A percentile compares a stretch with the other conserved stretches of the same genome.
These are phyloP conservation scores for Cinnamomum chago DNA, from an alignment of 164 flowering plant species.

Conservation along the genomic window DNA sequence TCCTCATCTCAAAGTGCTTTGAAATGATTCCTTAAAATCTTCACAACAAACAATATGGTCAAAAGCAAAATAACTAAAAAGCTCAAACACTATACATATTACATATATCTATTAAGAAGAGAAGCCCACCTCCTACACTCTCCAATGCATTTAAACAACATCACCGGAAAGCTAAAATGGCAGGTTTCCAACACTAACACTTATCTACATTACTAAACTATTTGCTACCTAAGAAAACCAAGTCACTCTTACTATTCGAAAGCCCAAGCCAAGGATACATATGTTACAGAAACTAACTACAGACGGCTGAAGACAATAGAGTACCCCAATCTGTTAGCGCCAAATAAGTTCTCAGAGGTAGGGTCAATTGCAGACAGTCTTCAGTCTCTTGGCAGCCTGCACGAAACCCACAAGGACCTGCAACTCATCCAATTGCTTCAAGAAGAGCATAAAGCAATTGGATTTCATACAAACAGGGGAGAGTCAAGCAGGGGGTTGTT, in stretches of 20 bases:
- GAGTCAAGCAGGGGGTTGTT: neutral
- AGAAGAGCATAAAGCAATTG: conserved; percentile 15
- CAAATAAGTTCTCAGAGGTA: neutral
- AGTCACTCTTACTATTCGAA: too few species aligned
- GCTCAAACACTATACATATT: neutral
- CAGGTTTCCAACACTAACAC: neutral
- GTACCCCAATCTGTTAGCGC: conserved; percentile 10
- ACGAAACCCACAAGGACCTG: conserved; percentile 90
- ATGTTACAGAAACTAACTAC: conserved; percentile 31
- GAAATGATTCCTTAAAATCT: neutral
- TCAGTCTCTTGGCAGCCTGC: conserved; percentile 81
- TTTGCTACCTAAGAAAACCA: too few species aligned
- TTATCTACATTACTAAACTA: too few species aligned
- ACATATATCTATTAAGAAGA: neutral
- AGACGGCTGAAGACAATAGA: neutral
- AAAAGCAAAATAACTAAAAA: neutral
- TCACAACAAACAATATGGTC: neutral
- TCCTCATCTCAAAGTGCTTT: neutral
- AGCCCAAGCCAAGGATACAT: conserved; percentile 30
- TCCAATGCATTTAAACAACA: neutral
- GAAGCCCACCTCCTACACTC: neutral
- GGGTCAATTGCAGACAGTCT: conserved; percentile 67
- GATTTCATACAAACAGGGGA: conserved; percentile 6
- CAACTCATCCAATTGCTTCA: conserved; percentile 94
- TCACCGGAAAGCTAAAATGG: neutral